A percentile compares a stretch with the other conserved stretches of the same genome.
Evolutionary conservation across 139 green algal species (phyloP).

Genomic region (Coelastrella sp.): DNA sequence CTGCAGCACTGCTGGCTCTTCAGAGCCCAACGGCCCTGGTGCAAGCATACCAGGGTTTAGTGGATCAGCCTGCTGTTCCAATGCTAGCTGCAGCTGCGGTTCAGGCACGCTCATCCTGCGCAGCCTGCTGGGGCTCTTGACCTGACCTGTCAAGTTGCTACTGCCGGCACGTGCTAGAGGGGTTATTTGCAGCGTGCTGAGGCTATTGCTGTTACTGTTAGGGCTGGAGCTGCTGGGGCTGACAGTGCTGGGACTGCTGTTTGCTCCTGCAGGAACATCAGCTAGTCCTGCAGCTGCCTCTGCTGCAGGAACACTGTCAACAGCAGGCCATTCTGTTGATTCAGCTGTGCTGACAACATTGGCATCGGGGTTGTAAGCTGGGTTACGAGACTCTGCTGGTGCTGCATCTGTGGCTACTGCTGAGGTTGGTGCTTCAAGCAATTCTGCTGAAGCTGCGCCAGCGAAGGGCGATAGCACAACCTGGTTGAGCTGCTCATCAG

Average conservation of each 20-base stretch:
- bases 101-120: background rate
- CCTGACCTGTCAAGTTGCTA: background rate
- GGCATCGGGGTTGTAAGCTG: background rate
- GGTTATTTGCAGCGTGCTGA: background rate
- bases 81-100: background rate
- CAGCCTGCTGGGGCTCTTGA: background rate
- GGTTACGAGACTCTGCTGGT: too few relatives aligned
- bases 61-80: background rate
- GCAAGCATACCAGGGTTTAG: too few relatives aligned
- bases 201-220: slow-evolving; percentile 11
- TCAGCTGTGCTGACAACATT: background rate
- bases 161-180: background rate
- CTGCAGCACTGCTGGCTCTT: background rate
- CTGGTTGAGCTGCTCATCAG: too few relatives aligned
- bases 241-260: background rate
- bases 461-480: too few relatives aligned
- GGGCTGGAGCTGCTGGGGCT: background rate
- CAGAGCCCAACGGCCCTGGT: too few relatives aligned
- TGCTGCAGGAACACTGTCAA: too few relatives aligned
- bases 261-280: background rate
- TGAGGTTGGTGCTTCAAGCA: too few relatives aligned
- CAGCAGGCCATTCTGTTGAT: too few relatives aligned
- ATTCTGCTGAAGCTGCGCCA: too few relatives aligned
- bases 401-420: too few relatives aligned
- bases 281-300: too few relatives aligned